Evolutionary conservation across 495 filamentous ascomycete species (phyloP), one percentile per base, ranked within the genome.

Genomic region (Xylaria curta): DNA sequence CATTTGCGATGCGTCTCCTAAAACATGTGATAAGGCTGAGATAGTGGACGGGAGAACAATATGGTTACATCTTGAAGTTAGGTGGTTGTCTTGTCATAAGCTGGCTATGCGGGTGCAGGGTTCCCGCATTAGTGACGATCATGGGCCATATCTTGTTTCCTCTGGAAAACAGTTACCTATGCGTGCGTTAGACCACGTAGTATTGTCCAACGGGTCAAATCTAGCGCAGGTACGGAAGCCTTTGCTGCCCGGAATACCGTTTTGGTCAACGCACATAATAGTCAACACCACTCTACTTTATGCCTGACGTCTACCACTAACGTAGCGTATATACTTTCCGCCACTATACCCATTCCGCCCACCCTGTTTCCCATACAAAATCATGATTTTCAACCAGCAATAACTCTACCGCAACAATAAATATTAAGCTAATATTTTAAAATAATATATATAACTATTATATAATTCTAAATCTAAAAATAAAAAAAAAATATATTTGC

Each of bases 111-210:
- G 17, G 36, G 9, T 62, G 38, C 60, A 62, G 38, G 60, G 60
- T 62, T 62, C 60, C 38, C 38, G 60, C 60, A 62, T 62, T 62
- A 62, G 60, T 12, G 60, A 62, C 60, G 60, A 62, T 62, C 60
- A 24, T 31, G 12, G 51, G 13, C 53, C 51, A 21, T 7, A 26
- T 12, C 49, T 54, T 54, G 24, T 54, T 54, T 28, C 12, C 24
- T 6, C 51, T 26, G 12, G 7, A 21, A 53, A 6, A 15, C 49
- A 24, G 28, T 31, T 31, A 31, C 24, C 26, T 49, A 47, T 47
- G 44, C 17, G 17, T n/a, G 7, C 46, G n/a, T 19, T 49, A n/a
- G 46, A 42, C 38, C 38, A 42, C 6, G 46, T 49, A 49, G 46
- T 49, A 9, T 49, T n/a, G 0, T 5, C 17, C n/a, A 49, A 19